Percentiles rank a stretch among this genome's conserved stretches.
Conservation (phyloP, 306 rosid species). For the Cucumis cinereus region DNA sequence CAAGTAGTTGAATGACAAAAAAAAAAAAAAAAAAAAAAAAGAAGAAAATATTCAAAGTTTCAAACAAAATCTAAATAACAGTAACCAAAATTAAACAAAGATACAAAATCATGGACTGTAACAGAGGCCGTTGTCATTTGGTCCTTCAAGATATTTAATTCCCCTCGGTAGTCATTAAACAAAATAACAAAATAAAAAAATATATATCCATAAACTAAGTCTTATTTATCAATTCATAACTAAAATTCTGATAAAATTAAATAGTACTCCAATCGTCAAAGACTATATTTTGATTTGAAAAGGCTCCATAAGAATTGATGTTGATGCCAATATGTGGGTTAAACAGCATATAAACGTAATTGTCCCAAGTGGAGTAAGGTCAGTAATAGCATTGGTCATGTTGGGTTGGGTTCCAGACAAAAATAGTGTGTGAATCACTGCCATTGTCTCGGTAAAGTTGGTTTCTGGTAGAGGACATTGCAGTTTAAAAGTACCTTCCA, state of each 20-base stretch:
- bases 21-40: too few species aligned
- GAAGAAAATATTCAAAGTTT: too few species aligned
- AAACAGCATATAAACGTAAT: neutral
- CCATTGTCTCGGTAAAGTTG: neutral
- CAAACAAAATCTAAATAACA: too few species aligned
- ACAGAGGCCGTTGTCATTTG: too few species aligned
- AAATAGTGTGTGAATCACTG: neutral
- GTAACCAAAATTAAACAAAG: too few species aligned
- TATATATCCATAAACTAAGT: neutral
- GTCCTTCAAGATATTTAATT: too few species aligned
- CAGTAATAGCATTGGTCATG: neutral
- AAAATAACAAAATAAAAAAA: too few species aligned
- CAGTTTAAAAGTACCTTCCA: neutral
- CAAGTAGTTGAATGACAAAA: too few species aligned
- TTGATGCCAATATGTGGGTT: neutral
- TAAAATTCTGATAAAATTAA: neutral
- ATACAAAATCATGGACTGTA: too few species aligned
- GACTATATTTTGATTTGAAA: neutral
- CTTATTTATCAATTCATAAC: neutral
- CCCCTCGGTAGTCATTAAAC: too few species aligned
- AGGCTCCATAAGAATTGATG: neutral
- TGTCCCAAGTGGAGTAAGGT: neutral
- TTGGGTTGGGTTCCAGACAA: neutral
- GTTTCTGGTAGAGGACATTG: neutral
- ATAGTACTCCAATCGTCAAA: neutral